Percentiles rank a stretch among this genome's conserved stretches.
Evolutionary conservation across 1,284 basidiomycete genomes (phyloP).

Genomic region (Sporisorium iseilematis-ciliati): DNA sequence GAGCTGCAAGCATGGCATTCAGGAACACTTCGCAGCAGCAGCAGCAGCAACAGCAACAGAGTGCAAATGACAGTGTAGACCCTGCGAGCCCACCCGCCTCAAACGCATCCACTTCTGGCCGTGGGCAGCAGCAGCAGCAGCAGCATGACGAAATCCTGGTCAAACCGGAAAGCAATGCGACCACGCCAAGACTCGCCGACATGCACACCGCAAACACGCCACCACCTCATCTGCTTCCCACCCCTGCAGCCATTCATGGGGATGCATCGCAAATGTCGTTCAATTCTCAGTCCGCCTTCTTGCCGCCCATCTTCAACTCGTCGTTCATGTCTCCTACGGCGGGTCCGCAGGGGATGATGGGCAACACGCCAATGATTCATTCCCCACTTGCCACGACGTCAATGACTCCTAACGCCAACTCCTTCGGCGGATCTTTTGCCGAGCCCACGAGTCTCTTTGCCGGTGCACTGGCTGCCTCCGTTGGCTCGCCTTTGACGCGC

Average conservation of each 20-base stretch:
- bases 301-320: conserved; percentile 15
- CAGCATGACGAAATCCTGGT: not conserved
- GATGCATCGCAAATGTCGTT: conserved; percentile 13
- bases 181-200: not conserved
- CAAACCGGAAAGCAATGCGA: not conserved
- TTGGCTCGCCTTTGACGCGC: conserved; percentile 8
- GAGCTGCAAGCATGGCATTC: conserved; percentile 34
- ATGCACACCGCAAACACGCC: not conserved
- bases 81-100: not conserved
- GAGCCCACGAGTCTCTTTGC: conserved; percentile 9
- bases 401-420: not conserved
- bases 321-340: conserved; percentile 14
- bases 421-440: not conserved
- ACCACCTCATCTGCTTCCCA: not conserved
- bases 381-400: not conserved
- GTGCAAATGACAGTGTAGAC: not conserved
- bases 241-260: not conserved
- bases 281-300: conserved; percentile 19
- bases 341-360: conserved; percentile 1
- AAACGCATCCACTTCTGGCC: not conserved
- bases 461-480: conserved; percentile 1
- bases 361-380: conserved; percentile 2
- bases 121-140: conserved; percentile 7
- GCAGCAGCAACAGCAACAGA: not conserved
- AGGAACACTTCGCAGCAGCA: not conserved